These are phyloP conservation scores for Borealophlyctis nickersoniae DNA, from an alignment of 192 early-diverging fungal genomes.

Conservation along the genomic window DNA sequence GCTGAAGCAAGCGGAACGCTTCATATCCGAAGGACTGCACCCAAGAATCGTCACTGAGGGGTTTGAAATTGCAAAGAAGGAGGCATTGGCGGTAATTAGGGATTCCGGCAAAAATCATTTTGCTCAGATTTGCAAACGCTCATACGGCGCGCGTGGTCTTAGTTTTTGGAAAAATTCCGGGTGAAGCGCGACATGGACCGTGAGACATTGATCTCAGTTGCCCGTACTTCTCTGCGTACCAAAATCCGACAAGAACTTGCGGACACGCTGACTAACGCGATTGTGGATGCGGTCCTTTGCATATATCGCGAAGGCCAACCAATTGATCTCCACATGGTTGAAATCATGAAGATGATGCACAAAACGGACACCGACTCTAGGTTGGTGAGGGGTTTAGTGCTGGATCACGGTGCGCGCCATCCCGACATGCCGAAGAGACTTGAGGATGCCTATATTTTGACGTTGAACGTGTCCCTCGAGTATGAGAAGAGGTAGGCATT, in stretches of 20 bases:
- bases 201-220: constrained; percentile 82
- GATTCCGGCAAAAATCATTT: too few species aligned
- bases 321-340: constrained; percentile 99
- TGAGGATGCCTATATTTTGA: constrained; percentile 84
- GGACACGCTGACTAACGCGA: constrained; percentile 90
- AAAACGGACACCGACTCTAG: constrained; percentile 95
- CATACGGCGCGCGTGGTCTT: too few species aligned
- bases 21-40: constrained; percentile 94
- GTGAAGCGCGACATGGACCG: constrained; percentile 77
- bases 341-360: constrained; percentile 99
- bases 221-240: constrained; percentile 92
- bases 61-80: constrained; percentile 94
- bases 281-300: constrained; percentile 93
- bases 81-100: constrained; percentile 70
- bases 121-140: too few species aligned
- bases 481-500: constrained; percentile 92
- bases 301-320: constrained; percentile 77
- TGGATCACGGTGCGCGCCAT: constrained; percentile 98
- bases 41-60: constrained; percentile 94
- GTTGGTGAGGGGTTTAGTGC: constrained; percentile 88
- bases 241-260: constrained; percentile 90
- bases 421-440: constrained; percentile 98
- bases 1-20: constrained; percentile 90
- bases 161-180: constrained; percentile 91
- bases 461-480: constrained; percentile 95